phyloP scores from a whole-genome alignment of 345 rosid species.

The Alliaria petiolata region DNA sequence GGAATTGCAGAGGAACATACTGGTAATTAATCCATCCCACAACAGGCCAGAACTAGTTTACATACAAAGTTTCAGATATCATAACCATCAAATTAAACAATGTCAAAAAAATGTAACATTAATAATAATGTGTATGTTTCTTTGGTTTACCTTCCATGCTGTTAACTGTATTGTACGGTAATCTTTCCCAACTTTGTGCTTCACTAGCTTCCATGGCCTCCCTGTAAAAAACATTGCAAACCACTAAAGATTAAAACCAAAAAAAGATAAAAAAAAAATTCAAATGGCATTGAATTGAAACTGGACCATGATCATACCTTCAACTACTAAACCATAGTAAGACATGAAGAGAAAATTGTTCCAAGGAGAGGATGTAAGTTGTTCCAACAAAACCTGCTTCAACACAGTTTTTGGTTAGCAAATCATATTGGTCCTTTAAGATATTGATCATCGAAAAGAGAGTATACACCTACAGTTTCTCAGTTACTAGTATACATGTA shows the following conservation, averaged over 20 bases:
- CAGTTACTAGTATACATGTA: not conserved
- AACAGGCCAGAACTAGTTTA: conserved; percentile 81
- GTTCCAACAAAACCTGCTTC: conserved; percentile 78
- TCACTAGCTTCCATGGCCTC: conserved; percentile 69
- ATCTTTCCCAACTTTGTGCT: conserved; percentile 56
- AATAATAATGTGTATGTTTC: not conserved
- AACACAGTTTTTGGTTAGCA: not conserved
- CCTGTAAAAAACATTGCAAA: conserved; percentile 43
- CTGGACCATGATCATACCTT: conserved; percentile 39
- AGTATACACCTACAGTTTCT: too few relatives aligned
- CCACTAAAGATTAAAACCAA: not conserved
- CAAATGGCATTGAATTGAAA: not conserved
- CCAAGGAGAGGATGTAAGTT: conserved; percentile 81
- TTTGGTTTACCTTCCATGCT: conserved; percentile 80
- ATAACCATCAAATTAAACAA: not conserved
- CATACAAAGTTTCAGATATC: too few relatives aligned
- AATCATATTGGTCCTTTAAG: not conserved
- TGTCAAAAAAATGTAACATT: not conserved
- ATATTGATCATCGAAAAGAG: not conserved
- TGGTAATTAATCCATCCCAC: conserved; percentile 85
- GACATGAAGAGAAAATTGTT: conserved; percentile 82
- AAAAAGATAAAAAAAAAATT: too few relatives aligned
- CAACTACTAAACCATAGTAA: conserved; percentile 85
- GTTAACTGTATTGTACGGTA: conserved; percentile 67
- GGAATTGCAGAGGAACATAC: conserved; percentile 74